These are phyloP conservation scores for Leonotis leonurus DNA, from an alignment of 257 asterid species.

Conservation along the genomic window DNA sequence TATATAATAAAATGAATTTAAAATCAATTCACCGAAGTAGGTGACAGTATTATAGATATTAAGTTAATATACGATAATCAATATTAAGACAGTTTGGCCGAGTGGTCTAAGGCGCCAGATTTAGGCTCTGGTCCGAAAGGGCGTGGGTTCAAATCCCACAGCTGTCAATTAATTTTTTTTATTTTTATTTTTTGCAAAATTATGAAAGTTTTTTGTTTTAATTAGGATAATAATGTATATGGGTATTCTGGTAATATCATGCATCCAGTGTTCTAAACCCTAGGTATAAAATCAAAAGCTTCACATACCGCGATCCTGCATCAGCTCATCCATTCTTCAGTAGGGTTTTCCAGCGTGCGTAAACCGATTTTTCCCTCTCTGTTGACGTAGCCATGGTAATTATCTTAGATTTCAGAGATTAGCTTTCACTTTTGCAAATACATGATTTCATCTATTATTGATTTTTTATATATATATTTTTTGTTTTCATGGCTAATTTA, in stretches of 20 bases:
- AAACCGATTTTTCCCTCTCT: background rate
- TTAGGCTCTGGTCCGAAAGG: slow-evolving; percentile 99
- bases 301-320: background rate
- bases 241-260: background rate
- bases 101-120: slow-evolving; percentile 99
- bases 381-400: slow-evolving; percentile 20
- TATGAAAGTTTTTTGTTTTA: too few species aligned
- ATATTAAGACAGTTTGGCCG: slow-evolving; percentile 99
- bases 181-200: too few species aligned
- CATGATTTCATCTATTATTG: too few species aligned
- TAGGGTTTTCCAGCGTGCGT: slow-evolving; percentile 12
- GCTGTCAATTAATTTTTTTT: slow-evolving; percentile 35
- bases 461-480: too few species aligned
- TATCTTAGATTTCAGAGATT: background rate
- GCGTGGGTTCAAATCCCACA: slow-evolving; percentile 99
- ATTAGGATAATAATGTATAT: too few species aligned
- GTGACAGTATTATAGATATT: too few species aligned
- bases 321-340: background rate
- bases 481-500: background rate
- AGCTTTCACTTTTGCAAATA: too few species aligned
- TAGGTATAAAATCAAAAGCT: background rate
- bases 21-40: too few species aligned
- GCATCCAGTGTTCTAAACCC: background rate
- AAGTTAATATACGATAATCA: too few species aligned
- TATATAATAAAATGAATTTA: too few species aligned